These are phyloP conservation scores for Boletus rubroflammeus DNA, from an alignment of 768 basidiomycete genomes.

Conservation along the genomic window DNA sequence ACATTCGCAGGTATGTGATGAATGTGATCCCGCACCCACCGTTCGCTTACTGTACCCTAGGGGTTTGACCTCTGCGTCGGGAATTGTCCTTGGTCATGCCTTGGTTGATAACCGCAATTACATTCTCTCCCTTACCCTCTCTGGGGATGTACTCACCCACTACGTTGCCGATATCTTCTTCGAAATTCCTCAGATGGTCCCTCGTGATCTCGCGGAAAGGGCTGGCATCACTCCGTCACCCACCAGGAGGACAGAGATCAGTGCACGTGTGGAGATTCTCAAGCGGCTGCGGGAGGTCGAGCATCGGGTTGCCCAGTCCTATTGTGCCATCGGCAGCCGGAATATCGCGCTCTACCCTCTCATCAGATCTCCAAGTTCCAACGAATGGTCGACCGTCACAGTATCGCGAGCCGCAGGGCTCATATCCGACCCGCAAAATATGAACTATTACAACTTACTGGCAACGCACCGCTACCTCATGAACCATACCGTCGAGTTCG, in stretches of 20 bases:
- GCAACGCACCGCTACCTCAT: slow-evolving; percentile 66
- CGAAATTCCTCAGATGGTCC: slow-evolving; percentile 53
- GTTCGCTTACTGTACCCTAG: slow-evolving; percentile 17
- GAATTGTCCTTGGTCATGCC: slow-evolving; percentile 30
- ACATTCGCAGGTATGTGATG: slow-evolving; percentile 45
- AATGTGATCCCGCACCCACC: neutral
- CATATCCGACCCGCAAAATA: slow-evolving; percentile 31
- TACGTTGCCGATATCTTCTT: slow-evolving; percentile 55
- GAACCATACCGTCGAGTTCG: slow-evolving; percentile 47
- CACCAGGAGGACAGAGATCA: slow-evolving; percentile 35
- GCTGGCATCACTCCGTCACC: slow-evolving; percentile 41
- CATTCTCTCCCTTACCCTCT: slow-evolving; percentile 29
- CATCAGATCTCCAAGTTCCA: slow-evolving; percentile 43
- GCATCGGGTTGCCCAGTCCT: slow-evolving; percentile 42
- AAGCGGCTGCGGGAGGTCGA: slow-evolving; percentile 55
- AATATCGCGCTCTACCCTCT: slow-evolving; percentile 38
- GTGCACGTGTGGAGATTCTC: slow-evolving; percentile 64
- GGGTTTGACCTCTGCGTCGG: slow-evolving; percentile 18
- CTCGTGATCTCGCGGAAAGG: slow-evolving; percentile 41
- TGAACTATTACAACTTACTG: slow-evolving; percentile 37
- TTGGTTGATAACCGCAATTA: slow-evolving; percentile 30
- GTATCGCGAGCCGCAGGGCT: slow-evolving; percentile 49
- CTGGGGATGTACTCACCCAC: slow-evolving; percentile 53
- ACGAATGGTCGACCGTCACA: slow-evolving; percentile 55
- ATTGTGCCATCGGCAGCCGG: slow-evolving; percentile 32